Base-by-base conservation (phyloP, 768 basidiomycete genomes). In the Lyophyllum semitale region DNA sequence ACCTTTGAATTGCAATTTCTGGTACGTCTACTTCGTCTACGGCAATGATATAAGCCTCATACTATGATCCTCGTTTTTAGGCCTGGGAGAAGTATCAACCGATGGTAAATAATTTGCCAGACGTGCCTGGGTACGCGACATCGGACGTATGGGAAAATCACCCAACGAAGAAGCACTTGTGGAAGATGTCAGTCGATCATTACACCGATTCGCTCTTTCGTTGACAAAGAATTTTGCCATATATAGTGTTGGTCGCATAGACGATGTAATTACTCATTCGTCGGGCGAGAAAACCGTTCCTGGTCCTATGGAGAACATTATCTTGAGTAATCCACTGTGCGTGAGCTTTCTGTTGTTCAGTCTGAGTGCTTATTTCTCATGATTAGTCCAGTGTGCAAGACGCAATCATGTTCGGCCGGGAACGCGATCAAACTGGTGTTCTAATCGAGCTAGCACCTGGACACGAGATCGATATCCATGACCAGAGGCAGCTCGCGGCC, bases 211-310 rank as follows among this genome's bases (percentile, higher is more conserved):
- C 17, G 20, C 37, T 25, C 32, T 32, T 15, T 18, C n/a, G n/a
- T 29, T 57, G 6, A 51, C 40, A n/a, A n/a, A n/a, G 48, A 44
- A 53, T 30, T 18, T 2, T 35, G 9, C 13, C 32, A 23, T 35
- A 5, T 15, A 6, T 45, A 78, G 73, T 13, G 66, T 77, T 15
- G 77, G 77, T 25, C 67, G 80, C 8, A 63, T 73, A 57, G 61
- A 77, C 65, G 74, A 74, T 58, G 72, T 74, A n/a, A 64, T 73
- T 26, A 65, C 72, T 3, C 72, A 71, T 50, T 65, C 71, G 8
- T 70, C 71, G 12, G 73, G 73, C n/a, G 71, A 72, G 47, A 74
- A 74, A 46, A 74, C 71, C 0, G 71, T 74, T 1, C 71, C 72
- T 20, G 68, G 55, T 25, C 71, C 71, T 1, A 72, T 74, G 63